Base-by-base conservation (phyloP, 2,329 filamentous ascomycete species). In the Talaromyces sp. region DNA sequence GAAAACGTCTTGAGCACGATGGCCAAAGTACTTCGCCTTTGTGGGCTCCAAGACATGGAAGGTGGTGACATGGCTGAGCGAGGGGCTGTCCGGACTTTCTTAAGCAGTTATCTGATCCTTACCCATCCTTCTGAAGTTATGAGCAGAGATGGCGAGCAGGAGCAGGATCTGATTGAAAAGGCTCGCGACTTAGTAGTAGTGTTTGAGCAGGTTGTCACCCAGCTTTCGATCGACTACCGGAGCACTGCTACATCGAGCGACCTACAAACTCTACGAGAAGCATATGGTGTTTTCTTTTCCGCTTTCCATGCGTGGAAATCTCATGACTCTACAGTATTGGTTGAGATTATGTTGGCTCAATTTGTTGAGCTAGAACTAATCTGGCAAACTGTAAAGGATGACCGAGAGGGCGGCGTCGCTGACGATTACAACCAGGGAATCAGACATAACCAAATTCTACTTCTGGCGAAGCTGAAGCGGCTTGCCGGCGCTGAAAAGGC, bases 341-440 rank as follows among this genome's bases (percentile, higher is more conserved):
- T 88, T 63, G 85, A 88, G 65, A 86, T 86, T 44, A 88, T 89
- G 86, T 78, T 89, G 18, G 85, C 83, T 9, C 86, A 86, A 30
- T 89, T 88, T 67, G 83, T 87, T 47, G 86, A 87, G 68, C 76
- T 89, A 18, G 86, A 89, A 68, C 79, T 85, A 18, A 89, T 89
- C 16, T 87, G 86, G 84, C 86, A 88, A 71, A 86, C 84, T 2
- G 86, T 88, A 63, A 88, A 88, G 68, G 81, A 87, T 65, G 85
- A 87, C 60, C 83, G 77, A 28, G 80, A 81, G 8, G 86, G 85
- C 52, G 83, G 85, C 59, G 86, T 86, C 42, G 84, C 85, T 3
- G 82, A 82, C 50, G 86, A 89, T 62, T 89, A 88, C 68, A 80
- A 82, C 40, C 81, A 86, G 66, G 86, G 86, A n/a, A 88, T 89